Base-by-base conservation (phyloP, 768 basidiomycete species). In the Kwoniella europaea region DNA sequence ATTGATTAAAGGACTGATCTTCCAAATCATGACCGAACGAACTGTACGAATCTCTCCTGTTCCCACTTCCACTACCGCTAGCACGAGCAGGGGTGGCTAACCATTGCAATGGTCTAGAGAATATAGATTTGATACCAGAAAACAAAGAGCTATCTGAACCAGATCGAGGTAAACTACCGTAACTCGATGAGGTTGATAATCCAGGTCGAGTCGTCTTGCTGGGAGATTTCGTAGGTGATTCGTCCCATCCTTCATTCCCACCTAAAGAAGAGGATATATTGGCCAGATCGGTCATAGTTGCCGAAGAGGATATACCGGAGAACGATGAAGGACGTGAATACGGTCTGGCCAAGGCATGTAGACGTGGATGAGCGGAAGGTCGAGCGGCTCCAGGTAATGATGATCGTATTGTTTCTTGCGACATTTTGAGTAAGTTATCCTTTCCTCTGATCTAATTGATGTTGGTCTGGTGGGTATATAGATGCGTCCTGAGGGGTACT, bases 11-110 rank as follows among this genome's bases (percentile, higher is more conserved):
- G 18, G 46, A 50, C 46, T 50, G 68, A 63, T 73, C 68, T 50
- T 73, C 72, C 27, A 65, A n/a, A 64, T 73, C 72, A 41, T 69
- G 52, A 29, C 68, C 72, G 29, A 72, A 72, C 2, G 71, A 68
- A 2, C 61, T 65, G 1, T 68, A 44, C 3, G 61, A 64, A 63
- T 72, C 71, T 44, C 71, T 57, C 24, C 67, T 68, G 1, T 29
- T 22, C 9, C 52, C 58, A 27, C 41, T 20, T 20, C 65, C 61
- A 16, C 10, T 35, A 4, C 65, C 61, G 6, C 10, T 35, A 4
- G 50, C 16, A 10, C 54, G 12, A 56, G 61, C 35, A 29, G 72
- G 68, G 16, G 72, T 73, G 50, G 72, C 68, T 10, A 73, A 46
- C 72, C 72, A 73, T 44, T 56, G 59, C 1, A 73, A 60, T 22